phyloP scores from a whole-genome alignment of 2,329 filamentous ascomycete genomes.

The Aspergillus novoparasiticus region DNA sequence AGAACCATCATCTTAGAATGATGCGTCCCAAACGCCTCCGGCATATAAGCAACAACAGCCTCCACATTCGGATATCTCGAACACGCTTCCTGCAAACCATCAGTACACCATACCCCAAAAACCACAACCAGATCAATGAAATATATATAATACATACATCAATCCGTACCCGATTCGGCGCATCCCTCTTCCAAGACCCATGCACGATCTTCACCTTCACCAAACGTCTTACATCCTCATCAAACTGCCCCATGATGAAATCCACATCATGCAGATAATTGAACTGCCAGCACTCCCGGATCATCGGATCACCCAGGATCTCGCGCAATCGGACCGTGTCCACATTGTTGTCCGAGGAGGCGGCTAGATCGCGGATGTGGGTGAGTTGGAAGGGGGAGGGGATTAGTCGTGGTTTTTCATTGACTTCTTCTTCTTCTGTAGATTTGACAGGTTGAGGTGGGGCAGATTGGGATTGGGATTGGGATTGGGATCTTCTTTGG shows the following conservation, averaged over 20 bases:
- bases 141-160: constrained; percentile 48
- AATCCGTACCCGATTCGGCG: constrained; percentile 58
- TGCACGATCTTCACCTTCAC: constrained; percentile 63
- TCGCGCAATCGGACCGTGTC: constrained; percentile 68
- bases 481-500: neutral
- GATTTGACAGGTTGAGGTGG: neutral
- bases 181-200: constrained; percentile 70
- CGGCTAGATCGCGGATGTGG: constrained; percentile 64
- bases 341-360: constrained; percentile 57
- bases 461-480: neutral
- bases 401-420: constrained; percentile 27
- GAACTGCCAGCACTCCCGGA: constrained; percentile 63
- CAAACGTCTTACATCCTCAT: constrained; percentile 55
- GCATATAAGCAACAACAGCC: constrained; percentile 74
- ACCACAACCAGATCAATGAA: too few species aligned
- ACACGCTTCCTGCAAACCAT: constrained; percentile 59
- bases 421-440: neutral
- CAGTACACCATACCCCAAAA: neutral
- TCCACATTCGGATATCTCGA: constrained; percentile 66
- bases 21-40: constrained; percentile 83
- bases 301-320: constrained; percentile 72
- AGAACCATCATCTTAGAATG: constrained; percentile 87
- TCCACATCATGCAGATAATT: constrained; percentile 61
- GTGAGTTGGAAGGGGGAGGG: constrained; percentile 73
- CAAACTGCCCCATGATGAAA: constrained; percentile 63